Evolutionary conservation across 495 filamentous ascomycete genomes (phyloP).

Genomic region (Penicillium dipodomyicola): DNA sequence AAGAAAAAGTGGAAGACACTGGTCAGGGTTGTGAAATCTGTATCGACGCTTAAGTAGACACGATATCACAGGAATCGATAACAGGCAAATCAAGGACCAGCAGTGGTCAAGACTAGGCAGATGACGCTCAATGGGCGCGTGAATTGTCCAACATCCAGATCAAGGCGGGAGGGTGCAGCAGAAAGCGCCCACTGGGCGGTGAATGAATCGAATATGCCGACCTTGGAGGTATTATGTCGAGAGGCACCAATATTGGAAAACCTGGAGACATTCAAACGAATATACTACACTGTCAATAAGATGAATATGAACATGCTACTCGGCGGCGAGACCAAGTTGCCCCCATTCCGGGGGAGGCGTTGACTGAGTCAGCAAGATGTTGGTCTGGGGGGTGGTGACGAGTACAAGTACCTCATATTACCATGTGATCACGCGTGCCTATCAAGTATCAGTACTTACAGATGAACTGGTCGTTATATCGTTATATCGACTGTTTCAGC

Average conservation of each 20-base stretch:
- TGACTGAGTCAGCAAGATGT: slow-evolving; percentile 22
- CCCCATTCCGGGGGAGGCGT: neutral
- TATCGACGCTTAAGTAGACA: neutral
- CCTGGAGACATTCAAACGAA: neutral
- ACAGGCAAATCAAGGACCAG: slow-evolving; percentile 6
- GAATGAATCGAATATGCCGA: neutral
- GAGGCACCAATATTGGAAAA: neutral
- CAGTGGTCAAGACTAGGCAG: slow-evolving; percentile 5
- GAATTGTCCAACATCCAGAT: slow-evolving; percentile 14
- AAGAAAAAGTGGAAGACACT: slow-evolving; percentile 15
- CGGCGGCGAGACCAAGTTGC: slow-evolving; percentile 1
- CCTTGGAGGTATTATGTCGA: neutral
- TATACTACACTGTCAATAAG: neutral
- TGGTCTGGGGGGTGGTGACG: neutral
- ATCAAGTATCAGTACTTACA: slow-evolving; percentile 1
- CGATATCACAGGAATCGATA: neutral
- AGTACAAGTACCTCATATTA: neutral
- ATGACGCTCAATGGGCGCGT: slow-evolving; percentile 10
- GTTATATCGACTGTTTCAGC: no score
- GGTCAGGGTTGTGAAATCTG: neutral
- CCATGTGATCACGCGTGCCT: neutral
- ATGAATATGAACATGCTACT: neutral
- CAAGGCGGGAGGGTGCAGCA: slow-evolving; percentile 7
- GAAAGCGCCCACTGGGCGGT: slow-evolving; percentile 10
- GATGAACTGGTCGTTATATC: no score